phyloP scores from a whole-genome alignment of 257 asterid genomes.

The Jacaranda copaia region DNA sequence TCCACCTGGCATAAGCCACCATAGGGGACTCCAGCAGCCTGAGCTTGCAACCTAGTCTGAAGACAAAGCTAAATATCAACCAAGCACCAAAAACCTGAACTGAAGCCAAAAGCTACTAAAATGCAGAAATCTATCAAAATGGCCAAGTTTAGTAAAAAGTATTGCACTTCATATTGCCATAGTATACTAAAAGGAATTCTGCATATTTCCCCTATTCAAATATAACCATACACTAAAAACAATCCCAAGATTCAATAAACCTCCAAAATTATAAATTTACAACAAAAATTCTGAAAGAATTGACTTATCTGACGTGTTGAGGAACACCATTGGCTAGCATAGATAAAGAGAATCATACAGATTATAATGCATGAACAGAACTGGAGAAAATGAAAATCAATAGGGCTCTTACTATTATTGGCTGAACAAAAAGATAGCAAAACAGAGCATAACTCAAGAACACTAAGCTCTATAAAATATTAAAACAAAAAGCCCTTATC shows the following conservation, averaged over 20 bases:
- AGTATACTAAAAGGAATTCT: neutral
- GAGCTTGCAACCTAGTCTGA: slow-evolving; percentile 89
- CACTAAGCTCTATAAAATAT: neutral
- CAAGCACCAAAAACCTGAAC: neutral
- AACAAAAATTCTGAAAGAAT: neutral
- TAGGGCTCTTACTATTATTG: neutral
- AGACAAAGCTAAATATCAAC: slow-evolving; percentile 20
- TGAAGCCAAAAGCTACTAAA: neutral
- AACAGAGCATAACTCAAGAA: slow-evolving; percentile 6
- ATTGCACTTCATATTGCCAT: neutral
- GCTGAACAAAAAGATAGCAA: neutral
- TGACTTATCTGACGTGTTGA: neutral
- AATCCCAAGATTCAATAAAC: neutral
- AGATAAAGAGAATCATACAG: slow-evolving; percentile 1
- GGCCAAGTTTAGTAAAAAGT: neutral
- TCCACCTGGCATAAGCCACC: slow-evolving; percentile 32
- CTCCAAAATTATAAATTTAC: neutral
- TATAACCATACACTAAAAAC: neutral
- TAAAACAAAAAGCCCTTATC: neutral
- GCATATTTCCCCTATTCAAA: neutral
- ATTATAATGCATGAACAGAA: neutral
- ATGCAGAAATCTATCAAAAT: neutral
- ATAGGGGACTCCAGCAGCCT: slow-evolving; percentile 70
- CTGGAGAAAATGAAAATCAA: too few relatives aligned
- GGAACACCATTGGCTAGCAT: neutral